phyloP scores from a whole-genome alignment of 163 green algal species.

The Scenedesmus sp. region DNA sequence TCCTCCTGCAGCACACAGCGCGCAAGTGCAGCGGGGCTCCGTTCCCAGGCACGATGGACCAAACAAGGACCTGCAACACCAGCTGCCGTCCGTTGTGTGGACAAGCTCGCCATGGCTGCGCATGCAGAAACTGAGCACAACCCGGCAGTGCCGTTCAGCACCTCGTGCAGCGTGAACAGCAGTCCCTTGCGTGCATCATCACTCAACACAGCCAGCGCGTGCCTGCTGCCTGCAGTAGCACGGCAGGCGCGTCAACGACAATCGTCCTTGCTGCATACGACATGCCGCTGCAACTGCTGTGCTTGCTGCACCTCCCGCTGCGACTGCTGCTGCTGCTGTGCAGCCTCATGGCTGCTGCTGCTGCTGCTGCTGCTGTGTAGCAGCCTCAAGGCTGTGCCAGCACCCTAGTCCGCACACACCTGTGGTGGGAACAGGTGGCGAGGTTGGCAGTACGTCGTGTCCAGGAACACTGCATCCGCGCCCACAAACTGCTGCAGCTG shows the following conservation, averaged over 20 bases:
- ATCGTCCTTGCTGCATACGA: conserved; percentile 64
- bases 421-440: conserved; percentile 81
- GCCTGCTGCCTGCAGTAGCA: background rate
- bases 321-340: too few relatives aligned
- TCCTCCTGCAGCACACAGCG: conserved; percentile 82
- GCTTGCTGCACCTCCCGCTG: too few relatives aligned
- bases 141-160: too few relatives aligned
- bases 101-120: too few relatives aligned
- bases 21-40: too few relatives aligned
- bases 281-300: conserved; percentile 28
- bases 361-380: too few relatives aligned
- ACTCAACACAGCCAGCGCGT: background rate
- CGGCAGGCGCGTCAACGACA: too few relatives aligned
- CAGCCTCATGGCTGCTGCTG: background rate
- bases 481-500: conserved; percentile 68
- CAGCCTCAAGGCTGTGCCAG: conserved; percentile 56
- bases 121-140: too few relatives aligned
- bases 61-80: too few relatives aligned
- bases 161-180: too few relatives aligned
- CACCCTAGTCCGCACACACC: conserved; percentile 26
- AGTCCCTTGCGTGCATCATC: background rate
- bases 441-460: conserved; percentile 87
- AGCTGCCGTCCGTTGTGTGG: too few relatives aligned
- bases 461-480: conserved; percentile 76
- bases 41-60: too few relatives aligned